Base-by-base conservation (phyloP, 441 rosid genomes). In the Sinapis alba region DNA sequence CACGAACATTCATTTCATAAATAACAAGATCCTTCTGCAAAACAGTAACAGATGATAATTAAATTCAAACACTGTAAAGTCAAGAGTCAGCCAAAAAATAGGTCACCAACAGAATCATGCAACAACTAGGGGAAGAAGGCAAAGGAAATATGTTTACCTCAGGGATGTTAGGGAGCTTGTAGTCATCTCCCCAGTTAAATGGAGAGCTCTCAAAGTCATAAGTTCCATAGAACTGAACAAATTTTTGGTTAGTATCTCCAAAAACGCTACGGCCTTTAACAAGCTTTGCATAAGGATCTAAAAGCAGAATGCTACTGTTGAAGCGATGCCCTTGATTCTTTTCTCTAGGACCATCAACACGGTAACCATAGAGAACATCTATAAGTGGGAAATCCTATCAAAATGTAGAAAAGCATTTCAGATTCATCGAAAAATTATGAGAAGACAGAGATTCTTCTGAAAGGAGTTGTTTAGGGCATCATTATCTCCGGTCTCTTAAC, bases 1-100 rank as follows among this genome's bases (percentile, higher is more conserved):
- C 98, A 62, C 98, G 97, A 47, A 95, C 95, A 82, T 89, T 95
- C 94, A 89, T 95, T 85, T 95, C 98, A 83, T 95, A 95, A 71
- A 92, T 81, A 73, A 91, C 92, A 82, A 95, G 97, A 83, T 95
- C 97, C 81, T 86, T 85, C 99, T 91, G 93, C 85, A 85, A 82
- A 73, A 65, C 28, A 79, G 34, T 24, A 64, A 13, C 24, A 75
- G 57, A 56, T 53, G 56, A 57, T 71, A n/a, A 2, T 21, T 38
- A 54, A 67, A 47, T 9, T 62, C 60, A 72, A 71, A 30, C 15
- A 41, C 36, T 30, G n/a, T n/a, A n/a, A n/a, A n/a, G n/a, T n/a
- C n/a, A n/a, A n/a, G n/a, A 30, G 34, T 30, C n/a, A n/a, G n/a
- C n/a, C n/a, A n/a, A n/a, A n/a, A n/a, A n/a, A n/a, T n/a, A n/a